phyloP scores from a whole-genome alignment of 2,329 filamentous ascomycete genomes.

The Pseudogymnoascus sp. region DNA sequence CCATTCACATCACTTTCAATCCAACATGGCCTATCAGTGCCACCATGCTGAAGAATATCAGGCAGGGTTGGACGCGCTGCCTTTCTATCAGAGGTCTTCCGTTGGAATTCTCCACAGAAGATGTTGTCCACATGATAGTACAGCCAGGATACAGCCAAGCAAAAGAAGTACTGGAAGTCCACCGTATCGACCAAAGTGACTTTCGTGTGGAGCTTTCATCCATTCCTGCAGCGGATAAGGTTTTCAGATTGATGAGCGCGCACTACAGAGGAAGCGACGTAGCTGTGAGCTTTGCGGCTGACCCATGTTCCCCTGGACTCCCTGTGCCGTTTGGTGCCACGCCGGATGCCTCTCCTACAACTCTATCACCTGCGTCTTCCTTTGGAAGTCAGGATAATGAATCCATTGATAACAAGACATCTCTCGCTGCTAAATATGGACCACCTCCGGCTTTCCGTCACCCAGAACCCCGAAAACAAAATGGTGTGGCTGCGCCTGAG shows the following conservation, averaged over 20 bases:
- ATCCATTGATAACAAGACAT: background rate
- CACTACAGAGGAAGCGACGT: background rate
- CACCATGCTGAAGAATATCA: background rate
- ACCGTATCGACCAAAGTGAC: background rate
- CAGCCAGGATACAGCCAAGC: background rate
- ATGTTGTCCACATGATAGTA: background rate
- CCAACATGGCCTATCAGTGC: background rate
- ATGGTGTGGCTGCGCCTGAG: background rate
- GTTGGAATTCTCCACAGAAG: background rate
- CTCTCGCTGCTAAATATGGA: background rate
- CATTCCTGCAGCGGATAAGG: background rate
- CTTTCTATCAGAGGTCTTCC: background rate
- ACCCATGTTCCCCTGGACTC: background rate
- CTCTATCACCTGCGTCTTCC: background rate
- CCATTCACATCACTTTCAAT: background rate
- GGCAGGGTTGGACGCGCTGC: background rate
- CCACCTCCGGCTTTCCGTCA: background rate
- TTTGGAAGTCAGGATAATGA: background rate
- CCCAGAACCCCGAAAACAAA: background rate
- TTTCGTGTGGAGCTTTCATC: background rate
- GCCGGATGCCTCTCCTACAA: background rate
- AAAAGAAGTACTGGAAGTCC: background rate
- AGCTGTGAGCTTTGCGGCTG: background rate
- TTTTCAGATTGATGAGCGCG: background rate
- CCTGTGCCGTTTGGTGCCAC: background rate